Base-by-base conservation (phyloP, 2,329 filamentous ascomycete species). In the Epichloe bromicola region DNA sequence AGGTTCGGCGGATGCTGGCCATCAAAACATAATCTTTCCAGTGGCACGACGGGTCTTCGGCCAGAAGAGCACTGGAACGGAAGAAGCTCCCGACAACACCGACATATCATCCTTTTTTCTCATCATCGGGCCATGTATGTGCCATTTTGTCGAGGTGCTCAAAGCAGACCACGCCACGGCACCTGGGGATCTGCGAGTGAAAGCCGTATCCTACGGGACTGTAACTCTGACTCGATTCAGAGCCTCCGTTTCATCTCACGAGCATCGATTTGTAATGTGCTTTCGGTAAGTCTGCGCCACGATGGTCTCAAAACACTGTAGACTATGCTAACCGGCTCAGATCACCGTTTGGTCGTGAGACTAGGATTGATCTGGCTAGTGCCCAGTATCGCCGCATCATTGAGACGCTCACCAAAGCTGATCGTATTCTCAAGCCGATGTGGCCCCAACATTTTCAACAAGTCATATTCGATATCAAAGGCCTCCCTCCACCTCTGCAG, bases 361-460 rank as follows among this genome's bases (percentile, higher is more conserved):
- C 62, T 17, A 70, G 71, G 46, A 60, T 75, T 3, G 74, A 79
- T 50, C 68, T 80, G 19, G 74, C 76, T 11, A 80, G 76, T 56
- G 67, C 74, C 26, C 71, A 75, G 57, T 76, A 77, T 57, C 70
- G 74, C 33, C 72, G 70, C 39, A 75, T 80, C 44, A 73, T 79
- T 44, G 71, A 74, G 48, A 74, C 71, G 2, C 65, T 80, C 34
- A 75, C 75, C 51, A 76, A 72, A 50, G 71, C 71, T 30, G 77
- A 80, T 57, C 72, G 75, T 38, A 74, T 72, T 50, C 62, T 80
- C 43, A 79, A 79, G 58, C 77, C 77, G 0, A 74, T 74, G 52
- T 80, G 77, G 77, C 77, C 77, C 10, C 72, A 76, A 49, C 67
- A 75, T 38, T 71, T 77, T 62, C 77, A 79, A 55, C 71, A 72